phyloP scores from a whole-genome alignment of 305 asterid species.

The Coffea humblotiana region DNA sequence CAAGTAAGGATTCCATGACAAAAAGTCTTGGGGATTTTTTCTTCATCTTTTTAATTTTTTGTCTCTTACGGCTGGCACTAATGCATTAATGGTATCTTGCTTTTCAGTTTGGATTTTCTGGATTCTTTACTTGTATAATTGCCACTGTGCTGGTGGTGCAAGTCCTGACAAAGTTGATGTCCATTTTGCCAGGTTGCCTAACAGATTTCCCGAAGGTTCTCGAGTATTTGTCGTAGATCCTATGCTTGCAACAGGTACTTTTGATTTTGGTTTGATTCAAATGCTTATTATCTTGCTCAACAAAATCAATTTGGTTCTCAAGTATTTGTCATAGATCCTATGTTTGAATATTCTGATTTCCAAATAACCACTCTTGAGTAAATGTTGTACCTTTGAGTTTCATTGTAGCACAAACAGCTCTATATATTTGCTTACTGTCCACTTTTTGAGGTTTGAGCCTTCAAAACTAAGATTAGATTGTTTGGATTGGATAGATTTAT shows the following conservation, averaged over 20 bases:
- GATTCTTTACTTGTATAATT: not conserved
- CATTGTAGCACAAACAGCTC: not conserved
- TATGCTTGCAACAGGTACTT: slow-evolving; percentile 95
- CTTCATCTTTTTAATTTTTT: not conserved
- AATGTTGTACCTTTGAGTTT: not conserved
- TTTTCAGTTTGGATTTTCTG: not conserved
- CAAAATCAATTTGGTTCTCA: not conserved
- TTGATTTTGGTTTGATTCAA: not conserved
- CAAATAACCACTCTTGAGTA: not conserved
- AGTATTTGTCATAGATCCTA: no score
- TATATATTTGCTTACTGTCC: not conserved
- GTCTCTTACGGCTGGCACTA: not conserved
- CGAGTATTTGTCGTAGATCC: slow-evolving; percentile 88
- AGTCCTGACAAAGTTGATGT: slow-evolving; percentile 20
- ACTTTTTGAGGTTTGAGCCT: not conserved
- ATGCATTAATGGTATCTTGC: not conserved
- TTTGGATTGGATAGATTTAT: not conserved
- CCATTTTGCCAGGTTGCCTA: slow-evolving; percentile 65
- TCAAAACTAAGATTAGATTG: not conserved
- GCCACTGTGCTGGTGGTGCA: not conserved
- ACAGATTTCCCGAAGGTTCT: slow-evolving; percentile 78
- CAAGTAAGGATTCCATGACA: slow-evolving; percentile 58
- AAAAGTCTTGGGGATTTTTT: not conserved
- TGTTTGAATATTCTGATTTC: not conserved
- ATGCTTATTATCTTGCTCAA: not conserved